Conservation (phyloP, 1,284 basidiomycete genomes). For the Earliella scabrosa region DNA sequence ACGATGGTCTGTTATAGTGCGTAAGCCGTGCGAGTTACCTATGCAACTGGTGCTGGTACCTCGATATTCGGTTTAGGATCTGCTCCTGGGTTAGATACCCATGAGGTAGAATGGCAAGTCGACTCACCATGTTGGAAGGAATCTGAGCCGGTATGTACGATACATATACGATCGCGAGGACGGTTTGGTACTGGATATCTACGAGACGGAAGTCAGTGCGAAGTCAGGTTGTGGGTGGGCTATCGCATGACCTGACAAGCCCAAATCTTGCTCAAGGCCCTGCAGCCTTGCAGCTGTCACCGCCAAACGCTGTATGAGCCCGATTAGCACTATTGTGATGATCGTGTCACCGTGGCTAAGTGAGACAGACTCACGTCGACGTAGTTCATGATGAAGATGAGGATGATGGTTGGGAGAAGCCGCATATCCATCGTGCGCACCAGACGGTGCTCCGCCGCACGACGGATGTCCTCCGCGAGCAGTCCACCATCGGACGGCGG, state of each 20-base stretch:
- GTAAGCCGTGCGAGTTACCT: neutral
- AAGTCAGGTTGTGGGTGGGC: neutral
- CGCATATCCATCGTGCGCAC: slow-evolving; percentile 59
- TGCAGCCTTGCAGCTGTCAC: slow-evolving; percentile 63
- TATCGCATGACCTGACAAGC: slow-evolving; percentile 45
- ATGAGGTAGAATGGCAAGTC: neutral
- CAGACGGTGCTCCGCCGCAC: slow-evolving; percentile 33
- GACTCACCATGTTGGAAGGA: slow-evolving; percentile 64
- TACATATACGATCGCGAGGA: slow-evolving; percentile 62
- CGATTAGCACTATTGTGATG: neutral
- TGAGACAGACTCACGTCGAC: slow-evolving; percentile 68
- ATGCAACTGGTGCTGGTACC: slow-evolving; percentile 34
- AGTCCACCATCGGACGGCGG: slow-evolving; percentile 30
- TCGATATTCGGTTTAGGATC: slow-evolving; percentile 56
- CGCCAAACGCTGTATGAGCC: slow-evolving; percentile 51
- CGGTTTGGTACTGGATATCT: slow-evolving; percentile 66
- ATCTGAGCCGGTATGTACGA: slow-evolving; percentile 67
- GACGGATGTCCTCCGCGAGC: slow-evolving; percentile 29
- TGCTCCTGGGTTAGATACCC: slow-evolving; percentile 22
- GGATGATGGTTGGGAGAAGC: slow-evolving; percentile 60
- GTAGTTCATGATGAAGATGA: slow-evolving; percentile 73
- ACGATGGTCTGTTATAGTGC: slow-evolving; percentile 50
- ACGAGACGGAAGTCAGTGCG: neutral
- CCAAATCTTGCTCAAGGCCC: slow-evolving; percentile 61
- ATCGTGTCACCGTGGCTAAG: too few relatives aligned